Conservation (phyloP, 2,329 filamentous ascomycete species). For the Helotiales sp. region DNA sequence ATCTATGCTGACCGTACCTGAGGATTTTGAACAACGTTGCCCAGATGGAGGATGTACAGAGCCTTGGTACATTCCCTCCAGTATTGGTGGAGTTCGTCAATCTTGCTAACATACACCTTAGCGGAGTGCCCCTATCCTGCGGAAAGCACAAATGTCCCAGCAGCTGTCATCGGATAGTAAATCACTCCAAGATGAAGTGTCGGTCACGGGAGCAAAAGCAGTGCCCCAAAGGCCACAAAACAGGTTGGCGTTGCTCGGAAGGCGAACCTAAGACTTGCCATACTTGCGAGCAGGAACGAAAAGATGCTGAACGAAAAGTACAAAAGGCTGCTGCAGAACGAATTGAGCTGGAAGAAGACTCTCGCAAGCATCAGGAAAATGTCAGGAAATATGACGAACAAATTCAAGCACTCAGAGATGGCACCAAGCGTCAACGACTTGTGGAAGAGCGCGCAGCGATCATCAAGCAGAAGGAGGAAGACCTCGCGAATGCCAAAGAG, state of each 20-base stretch:
- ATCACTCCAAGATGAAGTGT: constrained; percentile 57
- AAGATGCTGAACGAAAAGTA: constrained; percentile 43
- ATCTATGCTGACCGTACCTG: constrained; percentile 45
- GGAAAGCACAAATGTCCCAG: constrained; percentile 57
- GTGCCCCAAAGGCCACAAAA: constrained; percentile 54
- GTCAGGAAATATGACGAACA: too few relatives aligned
- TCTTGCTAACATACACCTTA: constrained; percentile 32
- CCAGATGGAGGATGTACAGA: constrained; percentile 70
- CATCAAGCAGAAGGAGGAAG: constrained; percentile 46
- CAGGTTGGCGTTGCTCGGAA: constrained; percentile 47
- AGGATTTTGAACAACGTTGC: constrained; percentile 61
- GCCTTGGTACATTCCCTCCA: constrained; percentile 52
- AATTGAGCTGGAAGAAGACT: too few relatives aligned
- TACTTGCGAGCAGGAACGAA: constrained; percentile 52
- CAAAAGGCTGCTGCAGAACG: too few relatives aligned
- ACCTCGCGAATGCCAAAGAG: constrained; percentile 45
- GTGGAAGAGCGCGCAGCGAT: constrained; percentile 14
- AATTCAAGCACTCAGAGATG: too few relatives aligned
- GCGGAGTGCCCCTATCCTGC: constrained; percentile 53
- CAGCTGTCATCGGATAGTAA: constrained; percentile 59
- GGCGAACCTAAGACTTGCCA: constrained; percentile 41
- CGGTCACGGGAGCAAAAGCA: constrained; percentile 40
- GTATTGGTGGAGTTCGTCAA: neutral
- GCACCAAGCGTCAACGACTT: too few relatives aligned
- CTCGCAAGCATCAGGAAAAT: too few relatives aligned